These are phyloP conservation scores for Bocquillonia castaneifolia DNA, from an alignment of 441 rosid genomes.

Conservation along the genomic window DNA sequence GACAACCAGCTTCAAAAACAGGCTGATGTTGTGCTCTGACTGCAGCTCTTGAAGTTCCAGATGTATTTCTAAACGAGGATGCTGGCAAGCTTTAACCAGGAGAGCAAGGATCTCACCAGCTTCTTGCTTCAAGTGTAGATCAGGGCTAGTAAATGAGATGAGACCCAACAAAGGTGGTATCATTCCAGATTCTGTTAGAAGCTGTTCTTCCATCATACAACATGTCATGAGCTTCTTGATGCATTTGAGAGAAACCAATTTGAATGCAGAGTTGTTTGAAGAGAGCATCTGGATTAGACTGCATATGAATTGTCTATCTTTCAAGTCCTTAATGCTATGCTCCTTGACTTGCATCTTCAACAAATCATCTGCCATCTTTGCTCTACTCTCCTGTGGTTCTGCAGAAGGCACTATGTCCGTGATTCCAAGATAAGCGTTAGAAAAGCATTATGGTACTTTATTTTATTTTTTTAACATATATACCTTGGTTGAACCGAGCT, in stretches of 20 bases:
- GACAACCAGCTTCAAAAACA: slow-evolving; percentile 32
- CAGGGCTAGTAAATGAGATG: slow-evolving; percentile 31
- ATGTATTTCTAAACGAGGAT: slow-evolving; percentile 29
- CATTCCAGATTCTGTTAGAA: slow-evolving; percentile 34
- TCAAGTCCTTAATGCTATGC: slow-evolving; percentile 30
- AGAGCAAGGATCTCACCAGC: slow-evolving; percentile 44
- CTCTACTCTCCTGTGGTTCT: slow-evolving; percentile 44
- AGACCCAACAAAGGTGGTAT: slow-evolving; percentile 37
- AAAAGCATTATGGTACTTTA: neutral
- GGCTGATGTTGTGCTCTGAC: slow-evolving; percentile 37
- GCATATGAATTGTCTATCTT: slow-evolving; percentile 35
- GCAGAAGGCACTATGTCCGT: slow-evolving; percentile 14
- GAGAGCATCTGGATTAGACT: slow-evolving; percentile 43
- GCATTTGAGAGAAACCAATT: slow-evolving; percentile 39
- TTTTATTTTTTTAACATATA: neutral
- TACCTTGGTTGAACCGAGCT: slow-evolving; percentile 45
- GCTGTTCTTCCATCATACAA: slow-evolving; percentile 32
- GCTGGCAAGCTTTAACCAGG: slow-evolving; percentile 31
- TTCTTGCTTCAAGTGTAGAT: slow-evolving; percentile 36
- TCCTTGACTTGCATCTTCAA: slow-evolving; percentile 39
- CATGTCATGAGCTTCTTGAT: slow-evolving; percentile 39
- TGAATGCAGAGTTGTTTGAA: slow-evolving; percentile 37
- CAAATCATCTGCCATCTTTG: slow-evolving; percentile 44
- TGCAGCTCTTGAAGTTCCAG: slow-evolving; percentile 47
- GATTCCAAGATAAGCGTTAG: neutral